Evolutionary conservation across 805 yeast genomes (phyloP).

Genomic region (Kockiozyma suomiensis): DNA sequence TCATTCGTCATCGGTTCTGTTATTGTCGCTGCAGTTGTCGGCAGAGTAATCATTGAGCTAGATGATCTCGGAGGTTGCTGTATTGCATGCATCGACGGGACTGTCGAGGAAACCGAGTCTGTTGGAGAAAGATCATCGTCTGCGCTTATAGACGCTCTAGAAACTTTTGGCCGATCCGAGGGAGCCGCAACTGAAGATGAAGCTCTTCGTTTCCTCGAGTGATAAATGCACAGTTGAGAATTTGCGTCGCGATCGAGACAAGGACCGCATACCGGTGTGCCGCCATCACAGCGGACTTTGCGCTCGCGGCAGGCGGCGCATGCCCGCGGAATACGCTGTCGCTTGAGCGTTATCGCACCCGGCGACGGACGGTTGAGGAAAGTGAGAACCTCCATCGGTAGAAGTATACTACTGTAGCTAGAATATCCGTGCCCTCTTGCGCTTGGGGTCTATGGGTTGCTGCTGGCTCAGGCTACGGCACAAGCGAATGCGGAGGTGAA

Average conservation of each 20-base stretch:
- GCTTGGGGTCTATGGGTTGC: too few relatives aligned
- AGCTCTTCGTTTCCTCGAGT: not conserved
- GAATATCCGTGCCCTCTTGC: too few relatives aligned
- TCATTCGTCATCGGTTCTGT: not conserved
- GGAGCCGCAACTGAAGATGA: not conserved
- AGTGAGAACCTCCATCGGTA: not conserved
- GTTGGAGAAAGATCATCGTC: not conserved
- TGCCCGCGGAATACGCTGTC: constrained; percentile 7
- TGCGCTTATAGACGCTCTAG: not conserved
- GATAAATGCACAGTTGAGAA: not conserved
- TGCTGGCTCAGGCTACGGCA: too few relatives aligned
- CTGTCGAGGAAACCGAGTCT: not conserved
- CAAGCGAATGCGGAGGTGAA: too few relatives aligned
- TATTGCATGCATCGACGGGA: not conserved
- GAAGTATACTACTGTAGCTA: too few relatives aligned
- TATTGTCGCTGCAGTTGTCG: not conserved
- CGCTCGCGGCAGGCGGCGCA: constrained; percentile 11
- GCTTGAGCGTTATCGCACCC: not conserved
- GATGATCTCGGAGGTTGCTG: not conserved
- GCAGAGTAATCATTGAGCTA: not conserved
- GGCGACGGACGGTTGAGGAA: not conserved
- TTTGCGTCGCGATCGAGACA: not conserved
- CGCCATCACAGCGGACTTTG: constrained; percentile 16
- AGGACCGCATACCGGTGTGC: not conserved
- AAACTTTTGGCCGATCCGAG: not conserved